Conservation (phyloP, 495 filamentous ascomycete genomes). For the Hypoxylon cercidicola region DNA sequence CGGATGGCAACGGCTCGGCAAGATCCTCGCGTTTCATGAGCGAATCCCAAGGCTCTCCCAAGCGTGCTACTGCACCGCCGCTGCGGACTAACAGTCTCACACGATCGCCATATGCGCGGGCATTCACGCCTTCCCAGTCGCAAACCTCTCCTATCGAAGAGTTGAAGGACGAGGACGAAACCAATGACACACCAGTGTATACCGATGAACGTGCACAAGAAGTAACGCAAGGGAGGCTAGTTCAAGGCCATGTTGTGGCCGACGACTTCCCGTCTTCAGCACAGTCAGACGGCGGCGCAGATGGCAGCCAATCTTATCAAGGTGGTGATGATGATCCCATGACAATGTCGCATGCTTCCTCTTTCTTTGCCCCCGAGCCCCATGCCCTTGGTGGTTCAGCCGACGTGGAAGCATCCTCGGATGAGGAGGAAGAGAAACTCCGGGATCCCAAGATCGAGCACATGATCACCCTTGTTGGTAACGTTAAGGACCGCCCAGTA, state of each 20-base stretch:
- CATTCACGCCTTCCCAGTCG: constrained; percentile 50
- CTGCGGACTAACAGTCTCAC: constrained; percentile 39
- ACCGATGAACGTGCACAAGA: constrained; percentile 88
- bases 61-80: constrained; percentile 46
- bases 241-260: constrained; percentile 97
- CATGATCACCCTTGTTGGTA: constrained; percentile 95
- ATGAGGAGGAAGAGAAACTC: constrained; percentile 87
- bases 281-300: constrained; percentile 65
- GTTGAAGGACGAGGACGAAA: constrained; percentile 58
- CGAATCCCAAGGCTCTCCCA: constrained; percentile 55
- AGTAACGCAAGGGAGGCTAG: constrained; percentile 88
- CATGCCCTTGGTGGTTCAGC: constrained; percentile 84
- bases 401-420: constrained; percentile 80
- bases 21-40: constrained; percentile 41
- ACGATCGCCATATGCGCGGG: constrained; percentile 44
- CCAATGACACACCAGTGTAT: constrained; percentile 69
- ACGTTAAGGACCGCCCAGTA: constrained; percentile 85
- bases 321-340: constrained; percentile 64
- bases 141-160: constrained; percentile 53
- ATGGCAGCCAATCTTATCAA: constrained; percentile 46
- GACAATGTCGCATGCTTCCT: constrained; percentile 65
- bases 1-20: constrained; percentile 33
- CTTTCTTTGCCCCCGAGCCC: constrained; percentile 62
- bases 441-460: constrained; percentile 81
- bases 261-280: constrained; percentile 87